phyloP scores from a whole-genome alignment of 306 rosid genomes.

The Gillenia trifoliata region DNA sequence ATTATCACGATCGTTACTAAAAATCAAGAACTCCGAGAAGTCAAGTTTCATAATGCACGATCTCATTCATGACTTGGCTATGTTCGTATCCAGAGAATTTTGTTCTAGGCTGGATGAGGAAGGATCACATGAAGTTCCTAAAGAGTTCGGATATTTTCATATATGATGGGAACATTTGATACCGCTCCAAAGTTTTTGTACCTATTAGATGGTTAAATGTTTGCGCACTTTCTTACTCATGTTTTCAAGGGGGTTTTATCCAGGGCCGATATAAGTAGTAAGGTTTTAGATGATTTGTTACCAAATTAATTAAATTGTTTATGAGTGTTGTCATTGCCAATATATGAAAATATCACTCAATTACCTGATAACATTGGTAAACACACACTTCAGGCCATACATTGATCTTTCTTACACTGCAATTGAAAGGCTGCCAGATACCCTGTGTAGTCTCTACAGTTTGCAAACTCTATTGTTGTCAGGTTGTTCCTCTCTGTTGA shows the following conservation, averaged over 20 bases:
- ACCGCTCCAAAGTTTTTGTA: neutral
- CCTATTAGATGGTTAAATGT: neutral
- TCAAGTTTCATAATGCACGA: neutral
- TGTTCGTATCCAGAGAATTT: neutral
- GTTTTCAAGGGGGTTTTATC: rapidly evolving
- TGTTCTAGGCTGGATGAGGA: neutral
- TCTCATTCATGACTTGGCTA: neutral
- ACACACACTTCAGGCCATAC: no score
- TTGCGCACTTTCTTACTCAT: neutral
- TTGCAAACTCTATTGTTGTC: conserved; percentile 8
- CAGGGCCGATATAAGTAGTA: neutral
- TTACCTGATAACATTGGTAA: neutral
- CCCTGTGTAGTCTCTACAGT: neutral
- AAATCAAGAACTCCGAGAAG: neutral
- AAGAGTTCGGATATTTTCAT: neutral
- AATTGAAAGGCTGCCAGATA: neutral
- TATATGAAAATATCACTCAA: neutral
- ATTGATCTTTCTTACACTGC: neutral
- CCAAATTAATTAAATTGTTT: neutral
- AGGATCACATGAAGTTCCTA: neutral
- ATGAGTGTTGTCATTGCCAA: neutral
- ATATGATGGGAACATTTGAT: neutral
- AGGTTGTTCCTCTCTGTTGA: neutral
- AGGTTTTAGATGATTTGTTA: no score
- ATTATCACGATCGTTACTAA: conserved; percentile 5